A percentile compares a stretch with the other conserved stretches of the same genome.
phyloP scores from a whole-genome alignment of 768 basidiomycete genomes.

The Kwoniella sp. region DNA sequence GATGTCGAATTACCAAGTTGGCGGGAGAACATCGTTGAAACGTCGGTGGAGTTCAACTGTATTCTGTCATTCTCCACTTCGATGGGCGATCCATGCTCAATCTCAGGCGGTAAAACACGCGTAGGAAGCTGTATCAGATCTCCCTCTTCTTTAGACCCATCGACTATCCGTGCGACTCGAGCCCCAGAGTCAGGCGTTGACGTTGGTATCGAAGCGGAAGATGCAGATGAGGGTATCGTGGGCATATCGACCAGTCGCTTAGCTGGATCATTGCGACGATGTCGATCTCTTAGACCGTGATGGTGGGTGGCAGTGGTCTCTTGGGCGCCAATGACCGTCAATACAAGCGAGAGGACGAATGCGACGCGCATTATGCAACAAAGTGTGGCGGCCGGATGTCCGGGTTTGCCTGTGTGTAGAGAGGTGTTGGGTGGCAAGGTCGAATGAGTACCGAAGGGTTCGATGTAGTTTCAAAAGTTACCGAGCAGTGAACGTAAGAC shows the following conservation, averaged over 20 bases:
- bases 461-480: no score
- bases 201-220: not conserved
- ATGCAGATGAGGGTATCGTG: not conserved
- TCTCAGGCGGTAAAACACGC: not conserved
- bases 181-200: not conserved
- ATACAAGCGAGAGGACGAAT: slow-evolving; percentile 11
- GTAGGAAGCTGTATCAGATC: not conserved
- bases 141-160: not conserved
- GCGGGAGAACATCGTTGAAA: not conserved
- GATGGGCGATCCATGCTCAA: not conserved
- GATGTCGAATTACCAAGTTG: not conserved
- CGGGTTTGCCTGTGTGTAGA: no score
- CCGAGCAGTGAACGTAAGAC: no score
- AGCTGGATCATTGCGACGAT: slow-evolving; percentile 9
- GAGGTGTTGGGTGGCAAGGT: no score
- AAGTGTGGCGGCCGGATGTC: no score
- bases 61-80: not conserved
- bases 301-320: slow-evolving; percentile 1
- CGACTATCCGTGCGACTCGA: not conserved
- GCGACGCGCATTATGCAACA: slow-evolving; percentile 4
- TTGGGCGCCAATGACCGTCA: not conserved
- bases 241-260: not conserved
- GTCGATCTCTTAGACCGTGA: slow-evolving; percentile 8
- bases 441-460: no score
- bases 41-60: not conserved